Percentiles rank a stretch among this genome's conserved stretches.
Conservation (phyloP, 2,329 filamentous ascomycete genomes). For the Penicillium palitans region DNA sequence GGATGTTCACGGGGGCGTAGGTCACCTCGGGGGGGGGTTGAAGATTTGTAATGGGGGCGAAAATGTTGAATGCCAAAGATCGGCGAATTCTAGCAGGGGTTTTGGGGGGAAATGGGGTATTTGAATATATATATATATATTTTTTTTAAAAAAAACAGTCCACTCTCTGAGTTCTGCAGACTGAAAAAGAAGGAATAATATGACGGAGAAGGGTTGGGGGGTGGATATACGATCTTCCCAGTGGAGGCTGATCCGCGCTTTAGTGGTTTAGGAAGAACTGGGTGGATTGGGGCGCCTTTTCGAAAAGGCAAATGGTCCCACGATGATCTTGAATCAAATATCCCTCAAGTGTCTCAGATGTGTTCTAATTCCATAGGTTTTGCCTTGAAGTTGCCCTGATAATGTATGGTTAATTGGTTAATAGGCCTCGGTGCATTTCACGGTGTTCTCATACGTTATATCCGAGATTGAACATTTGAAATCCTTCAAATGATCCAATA, state of each 20-base stretch:
- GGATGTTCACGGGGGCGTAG: not conserved
- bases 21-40: not conserved
- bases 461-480: not conserved
- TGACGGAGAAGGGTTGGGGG: slow-evolving; percentile 5
- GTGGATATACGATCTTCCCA: slow-evolving; percentile 22
- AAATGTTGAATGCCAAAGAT: not conserved
- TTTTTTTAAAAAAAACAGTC: no score
- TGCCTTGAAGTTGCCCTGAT: not conserved
- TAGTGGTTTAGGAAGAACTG: slow-evolving; percentile 12
- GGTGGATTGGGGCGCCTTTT: slow-evolving; percentile 3
- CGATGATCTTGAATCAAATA: slow-evolving; percentile 3
- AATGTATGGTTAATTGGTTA: not conserved
- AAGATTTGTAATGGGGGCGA: not conserved
- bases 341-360: slow-evolving; percentile 2
- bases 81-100: not conserved
- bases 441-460: not conserved
- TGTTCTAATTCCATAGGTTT: not conserved
- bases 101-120: not conserved
- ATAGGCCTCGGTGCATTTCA: not conserved
- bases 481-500: not conserved
- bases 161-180: not conserved
- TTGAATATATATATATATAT: not conserved
- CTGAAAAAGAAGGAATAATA: slow-evolving; percentile 9
- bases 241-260: slow-evolving; percentile 27
- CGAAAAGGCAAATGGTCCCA: slow-evolving; percentile 6